Evolutionary conservation across 306 rosid genomes (phyloP), one percentile per base, ranked within the genome.

Genomic region (Echinosophora koreensis): DNA sequence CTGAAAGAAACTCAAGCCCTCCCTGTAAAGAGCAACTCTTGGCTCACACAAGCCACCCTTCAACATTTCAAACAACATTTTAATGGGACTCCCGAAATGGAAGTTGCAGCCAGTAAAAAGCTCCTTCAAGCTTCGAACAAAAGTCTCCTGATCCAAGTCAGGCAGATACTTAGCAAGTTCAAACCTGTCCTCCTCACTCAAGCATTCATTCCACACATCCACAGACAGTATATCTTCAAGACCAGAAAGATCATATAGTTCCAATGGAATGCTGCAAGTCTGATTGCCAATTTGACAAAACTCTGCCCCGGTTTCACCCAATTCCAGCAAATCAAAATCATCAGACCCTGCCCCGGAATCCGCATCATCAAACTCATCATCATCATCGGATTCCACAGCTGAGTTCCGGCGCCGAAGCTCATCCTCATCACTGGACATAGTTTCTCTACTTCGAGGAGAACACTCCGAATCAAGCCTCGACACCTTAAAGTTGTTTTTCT

Each of bases 311-410:
- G 96, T 93, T 78, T 96, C 99, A 58, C 98, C 98, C 86, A 93
- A 84, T 86, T 96, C 98, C 74, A 96, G 86, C 84, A 93, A 86
- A 87, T 96, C 99, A 87, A 91, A 96, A 86, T 96, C 99, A 81
- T 96, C 99, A 3, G 99, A 96, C 69, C 98, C 99, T 0, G 99
- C 98, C 85, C 99, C 98, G 3, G 99, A 96, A 82, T 96, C 98
- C 0, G 96, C 99, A 81, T 96, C 98, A 69, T 91, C 94, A 79
- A 87, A 91, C 74, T 96, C 99, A 5, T 92, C 99, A 2, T 91
- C 97, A 6, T 96, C 98, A 11, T 96, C 99, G 2, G 98, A 91
- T 73, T 96, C 98, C 10, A 68, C 70, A 0, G 88, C 97, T 1
- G 94, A 84, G 85, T 86, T 85, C 14, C 79, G 91, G 82, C 89